A percentile compares a stretch with the other conserved stretches of the same genome.
Conservation (phyloP, 129 eudicot species). For the Flaveria linearis region DNA sequence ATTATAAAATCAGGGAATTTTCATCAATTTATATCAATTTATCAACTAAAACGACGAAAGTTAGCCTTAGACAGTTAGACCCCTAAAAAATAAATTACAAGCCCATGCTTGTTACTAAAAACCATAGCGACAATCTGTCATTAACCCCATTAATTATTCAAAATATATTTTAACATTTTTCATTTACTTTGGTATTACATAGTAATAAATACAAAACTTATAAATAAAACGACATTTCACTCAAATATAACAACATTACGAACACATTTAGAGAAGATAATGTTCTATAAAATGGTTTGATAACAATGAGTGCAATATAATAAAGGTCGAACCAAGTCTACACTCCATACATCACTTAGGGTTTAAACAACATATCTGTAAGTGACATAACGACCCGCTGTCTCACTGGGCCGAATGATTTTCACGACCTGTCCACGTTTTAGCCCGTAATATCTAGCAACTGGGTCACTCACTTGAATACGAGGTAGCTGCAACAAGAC, state of each 20-base stretch:
- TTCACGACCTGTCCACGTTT: constrained; percentile 86
- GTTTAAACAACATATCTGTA: constrained; percentile 71
- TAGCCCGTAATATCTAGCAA: constrained; percentile 83
- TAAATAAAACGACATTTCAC: too few relatives aligned
- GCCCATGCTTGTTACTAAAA: too few relatives aligned
- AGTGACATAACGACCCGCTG: constrained; percentile 85
- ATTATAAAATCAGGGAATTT: too few relatives aligned
- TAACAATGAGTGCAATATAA: constrained; percentile 9
- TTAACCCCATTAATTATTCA: too few relatives aligned
- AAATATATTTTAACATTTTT: too few relatives aligned
- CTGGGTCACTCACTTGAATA: constrained; percentile 75
- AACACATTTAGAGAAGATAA: neutral
- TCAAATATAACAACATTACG: neutral
- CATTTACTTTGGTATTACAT: too few relatives aligned
- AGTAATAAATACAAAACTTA: too few relatives aligned
- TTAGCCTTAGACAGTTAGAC: too few relatives aligned
- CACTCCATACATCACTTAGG: neutral
- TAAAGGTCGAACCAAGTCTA: constrained; percentile 3
- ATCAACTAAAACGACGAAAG: too few relatives aligned
- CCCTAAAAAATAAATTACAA: too few relatives aligned
- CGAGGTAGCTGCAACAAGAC: constrained; percentile 66
- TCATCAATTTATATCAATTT: too few relatives aligned
- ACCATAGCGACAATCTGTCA: too few relatives aligned
- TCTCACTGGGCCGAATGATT: constrained; percentile 85
- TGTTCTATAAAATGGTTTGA: constrained; percentile 13